These are phyloP conservation scores for Microascus cirrosus DNA, from an alignment of 2,329 filamentous ascomycete species.

Conservation along the genomic window DNA sequence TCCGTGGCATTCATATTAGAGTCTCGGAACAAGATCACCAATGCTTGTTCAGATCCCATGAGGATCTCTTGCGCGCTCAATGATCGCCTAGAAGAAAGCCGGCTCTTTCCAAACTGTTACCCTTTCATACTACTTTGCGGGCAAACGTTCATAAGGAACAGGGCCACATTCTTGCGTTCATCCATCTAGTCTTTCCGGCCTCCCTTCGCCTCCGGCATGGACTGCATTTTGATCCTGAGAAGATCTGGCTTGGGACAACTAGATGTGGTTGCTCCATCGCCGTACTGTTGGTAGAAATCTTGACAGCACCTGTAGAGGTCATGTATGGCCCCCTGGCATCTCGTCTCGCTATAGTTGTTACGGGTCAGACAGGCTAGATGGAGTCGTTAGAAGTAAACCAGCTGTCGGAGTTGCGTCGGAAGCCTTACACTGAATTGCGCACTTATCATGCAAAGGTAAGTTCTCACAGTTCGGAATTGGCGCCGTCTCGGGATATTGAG, in stretches of 20 bases:
- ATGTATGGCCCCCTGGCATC: slow-evolving; percentile 67
- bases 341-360: slow-evolving; percentile 77
- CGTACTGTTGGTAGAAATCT: slow-evolving; percentile 70
- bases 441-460: slow-evolving; percentile 36
- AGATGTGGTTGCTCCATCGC: slow-evolving; percentile 62
- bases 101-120: slow-evolving; percentile 62
- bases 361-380: slow-evolving; percentile 66
- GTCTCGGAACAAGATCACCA: slow-evolving; percentile 92
- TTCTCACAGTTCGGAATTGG: background rate
- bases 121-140: slow-evolving; percentile 29
- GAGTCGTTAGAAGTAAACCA: background rate
- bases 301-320: slow-evolving; percentile 91
- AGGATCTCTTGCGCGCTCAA: slow-evolving; percentile 91
- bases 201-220: background rate
- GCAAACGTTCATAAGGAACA: slow-evolving; percentile 21
- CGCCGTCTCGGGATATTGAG: too few species aligned
- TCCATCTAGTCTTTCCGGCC: background rate
- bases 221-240: slow-evolving; percentile 35
- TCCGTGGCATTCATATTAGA: slow-evolving; percentile 94
- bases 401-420: background rate
- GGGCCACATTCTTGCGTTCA: slow-evolving; percentile 6
- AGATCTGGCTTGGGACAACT: slow-evolving; percentile 80
- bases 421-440: slow-evolving; percentile 72
- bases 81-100: slow-evolving; percentile 79
- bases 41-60: slow-evolving; percentile 84